Conservation (phyloP, 2,329 filamentous ascomycete species). For the Fusarium brachygibbosum region DNA sequence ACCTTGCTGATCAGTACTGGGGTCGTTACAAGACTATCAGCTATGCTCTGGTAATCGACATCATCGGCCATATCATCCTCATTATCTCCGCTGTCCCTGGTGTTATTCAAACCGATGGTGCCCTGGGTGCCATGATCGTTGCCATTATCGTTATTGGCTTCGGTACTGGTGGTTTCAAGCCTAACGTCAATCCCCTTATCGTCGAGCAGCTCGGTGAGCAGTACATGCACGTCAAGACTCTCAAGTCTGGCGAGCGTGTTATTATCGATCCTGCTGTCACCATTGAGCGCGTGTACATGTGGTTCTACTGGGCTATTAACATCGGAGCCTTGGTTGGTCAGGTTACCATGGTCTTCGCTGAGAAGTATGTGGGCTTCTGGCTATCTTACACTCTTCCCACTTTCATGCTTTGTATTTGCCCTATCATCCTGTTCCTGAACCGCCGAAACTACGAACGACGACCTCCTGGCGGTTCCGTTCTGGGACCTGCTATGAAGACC, state of each 20-base stretch:
- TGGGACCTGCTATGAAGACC: constrained; percentile 73
- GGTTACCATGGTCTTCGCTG: constrained; percentile 77
- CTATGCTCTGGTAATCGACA: constrained; percentile 70
- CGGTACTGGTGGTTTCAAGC: constrained; percentile 81
- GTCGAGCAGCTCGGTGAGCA: constrained; percentile 74
- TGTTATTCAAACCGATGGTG: constrained; percentile 69
- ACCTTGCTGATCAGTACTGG: constrained; percentile 67
- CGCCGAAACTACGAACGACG: constrained; percentile 69
- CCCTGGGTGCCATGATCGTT: constrained; percentile 74
- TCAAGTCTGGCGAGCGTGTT: constrained; percentile 70
- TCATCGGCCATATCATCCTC: constrained; percentile 76
- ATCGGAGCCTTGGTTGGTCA: constrained; percentile 74
- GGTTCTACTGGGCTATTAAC: constrained; percentile 81
- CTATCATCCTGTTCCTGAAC: constrained; percentile 71
- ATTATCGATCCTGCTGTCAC: constrained; percentile 76
- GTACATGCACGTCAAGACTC: constrained; percentile 66
- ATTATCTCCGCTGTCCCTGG: constrained; percentile 74
- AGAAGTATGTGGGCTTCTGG: constrained; percentile 82
- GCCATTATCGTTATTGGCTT: constrained; percentile 66
- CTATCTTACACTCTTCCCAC: constrained; percentile 78
- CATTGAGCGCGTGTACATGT: constrained; percentile 73
- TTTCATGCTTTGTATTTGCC: constrained; percentile 72
- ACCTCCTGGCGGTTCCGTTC: constrained; percentile 75
- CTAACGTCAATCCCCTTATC: constrained; percentile 77
- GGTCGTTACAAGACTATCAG: constrained; percentile 79